A percentile compares a stretch with the other conserved stretches of the same genome.
phyloP scores from a whole-genome alignment of 2,329 filamentous ascomycete genomes.

The Penicillium corylophilum region DNA sequence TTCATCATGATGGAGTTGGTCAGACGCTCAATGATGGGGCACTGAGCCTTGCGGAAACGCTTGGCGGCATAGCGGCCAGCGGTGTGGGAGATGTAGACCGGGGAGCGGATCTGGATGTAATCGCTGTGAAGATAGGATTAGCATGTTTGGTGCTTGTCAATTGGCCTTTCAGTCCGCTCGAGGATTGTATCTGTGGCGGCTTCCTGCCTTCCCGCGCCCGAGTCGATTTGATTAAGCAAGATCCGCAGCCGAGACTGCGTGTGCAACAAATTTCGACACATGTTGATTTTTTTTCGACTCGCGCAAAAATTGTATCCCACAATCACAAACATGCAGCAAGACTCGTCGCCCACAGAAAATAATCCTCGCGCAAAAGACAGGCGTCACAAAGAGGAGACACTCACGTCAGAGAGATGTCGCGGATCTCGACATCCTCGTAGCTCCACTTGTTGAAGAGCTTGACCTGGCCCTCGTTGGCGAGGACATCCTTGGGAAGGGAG shows the following conservation, averaged over 20 bases:
- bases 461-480: slow-evolving; percentile 82
- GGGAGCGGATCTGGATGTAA: slow-evolving; percentile 99
- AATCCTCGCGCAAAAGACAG: not conserved
- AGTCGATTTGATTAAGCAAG: not conserved
- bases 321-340: not conserved
- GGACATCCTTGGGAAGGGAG: slow-evolving; percentile 90
- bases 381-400: slow-evolving; percentile 44
- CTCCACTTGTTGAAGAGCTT: slow-evolving; percentile 99
- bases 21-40: slow-evolving; percentile 99
- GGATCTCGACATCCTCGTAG: slow-evolving; percentile 99
- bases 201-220: not conserved
- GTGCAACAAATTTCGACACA: not conserved
- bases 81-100: slow-evolving; percentile 98
- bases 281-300: slow-evolving; percentile 8
- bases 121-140: slow-evolving; percentile 63
- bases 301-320: slow-evolving; percentile 15
- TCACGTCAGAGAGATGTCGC: slow-evolving; percentile 99
- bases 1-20: slow-evolving; percentile 99
- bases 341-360: slow-evolving; percentile 22
- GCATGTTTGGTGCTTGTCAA: slow-evolving; percentile 19
- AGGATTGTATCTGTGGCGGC: not conserved
- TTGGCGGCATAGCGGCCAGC: slow-evolving; percentile 98
- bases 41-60: slow-evolving; percentile 99
- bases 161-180: not conserved
- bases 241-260: not conserved